These are phyloP conservation scores for Serendipita sp. DNA, from an alignment of 768 basidiomycete genomes.

Conservation along the genomic window DNA sequence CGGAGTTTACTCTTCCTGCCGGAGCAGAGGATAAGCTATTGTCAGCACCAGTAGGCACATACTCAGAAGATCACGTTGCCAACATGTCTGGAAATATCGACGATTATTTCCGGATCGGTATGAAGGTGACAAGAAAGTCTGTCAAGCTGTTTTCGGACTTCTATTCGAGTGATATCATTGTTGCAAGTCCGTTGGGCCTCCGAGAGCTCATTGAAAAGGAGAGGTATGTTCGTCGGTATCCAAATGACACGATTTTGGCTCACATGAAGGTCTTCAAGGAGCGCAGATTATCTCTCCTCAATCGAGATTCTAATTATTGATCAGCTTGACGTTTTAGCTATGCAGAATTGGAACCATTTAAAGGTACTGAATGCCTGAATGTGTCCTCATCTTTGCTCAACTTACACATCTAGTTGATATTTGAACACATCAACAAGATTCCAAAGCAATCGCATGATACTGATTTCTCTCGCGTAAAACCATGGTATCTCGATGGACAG, in stretches of 20 bases:
- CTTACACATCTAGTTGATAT: constrained; percentile 43
- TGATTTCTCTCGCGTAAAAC: constrained; percentile 93
- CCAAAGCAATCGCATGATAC: constrained; percentile 87
- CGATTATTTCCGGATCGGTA: constrained; percentile 80
- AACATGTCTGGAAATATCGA: constrained; percentile 95
- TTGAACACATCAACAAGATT: constrained; percentile 70
- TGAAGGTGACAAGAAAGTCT: constrained; percentile 84
- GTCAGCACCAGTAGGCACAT: constrained; percentile 52
- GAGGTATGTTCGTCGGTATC: constrained; percentile 35
- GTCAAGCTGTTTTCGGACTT: constrained; percentile 85
- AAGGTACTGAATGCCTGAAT: constrained; percentile 35
- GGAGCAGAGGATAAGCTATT: constrained; percentile 69
- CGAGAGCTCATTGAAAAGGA: constrained; percentile 89
- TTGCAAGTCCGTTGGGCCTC: constrained; percentile 86
- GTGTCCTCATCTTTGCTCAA: not conserved
- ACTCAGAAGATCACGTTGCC: constrained; percentile 78
- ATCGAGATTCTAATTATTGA: constrained; percentile 85
- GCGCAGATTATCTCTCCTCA: constrained; percentile 79
- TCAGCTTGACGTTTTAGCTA: constrained; percentile 78
- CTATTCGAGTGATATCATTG: constrained; percentile 66
- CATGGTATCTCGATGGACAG: constrained; percentile 95
- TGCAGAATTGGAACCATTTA: constrained; percentile 99
- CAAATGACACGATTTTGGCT: not conserved
- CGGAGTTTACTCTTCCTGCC: constrained; percentile 69
- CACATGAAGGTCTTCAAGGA: constrained; percentile 26